Evolutionary conservation across 2,329 filamentous ascomycete genomes (phyloP), one percentile per base, ranked within the genome.

Genomic region (Exophiala sp.): DNA sequence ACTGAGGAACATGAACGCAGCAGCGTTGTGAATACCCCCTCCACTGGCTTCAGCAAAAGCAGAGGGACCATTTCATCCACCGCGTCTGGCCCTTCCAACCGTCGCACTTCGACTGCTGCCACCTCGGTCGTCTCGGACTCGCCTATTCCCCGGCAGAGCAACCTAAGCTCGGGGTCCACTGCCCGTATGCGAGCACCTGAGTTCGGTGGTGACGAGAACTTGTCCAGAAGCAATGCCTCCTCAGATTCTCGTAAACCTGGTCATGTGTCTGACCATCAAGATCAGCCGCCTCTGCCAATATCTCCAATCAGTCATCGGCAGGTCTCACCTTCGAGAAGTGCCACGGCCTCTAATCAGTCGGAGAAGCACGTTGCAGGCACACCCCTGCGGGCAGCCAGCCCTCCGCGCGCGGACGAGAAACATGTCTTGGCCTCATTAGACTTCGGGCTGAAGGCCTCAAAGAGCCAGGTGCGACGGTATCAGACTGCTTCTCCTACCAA

Each of bases 61-160:
- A 78, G 90, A 21, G 88, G 89, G 57, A 95, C 89, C 0, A 73
- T 73, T n/a, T 93, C 86, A 1, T 96, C 91, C 0, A 94, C 87
- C 0, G 85, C 82, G 5, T 93, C 88, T 2, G 77, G 74, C 3
- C 84, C 81, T 4, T 82, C 81, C 0, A 77, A 82, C 32, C 79
- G 80, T 21, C 82, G 87, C 22, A 83, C 81, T 48, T 96, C 91
- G 0, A 95, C 90, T 1, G 87, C 89, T 5, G 89, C 88, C 2
- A 96, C 89, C 0, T 96, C 91, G 0, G 74, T 94, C 43, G 81
- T 83, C n/a, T 95, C 89, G 0, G 87, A 91, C 66, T 66, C n/a
- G 59, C 69, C 59, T 21, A 46, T 54, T 13, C 57, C 57, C 10
- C 60, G 65, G 16, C 64, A 66, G 21, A 54, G 55, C 29, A 55